A percentile compares a stretch with the other conserved stretches of the same genome.
Evolutionary conservation across 1,284 basidiomycete species (phyloP).

Genomic region (Macrocystidia cucumis): DNA sequence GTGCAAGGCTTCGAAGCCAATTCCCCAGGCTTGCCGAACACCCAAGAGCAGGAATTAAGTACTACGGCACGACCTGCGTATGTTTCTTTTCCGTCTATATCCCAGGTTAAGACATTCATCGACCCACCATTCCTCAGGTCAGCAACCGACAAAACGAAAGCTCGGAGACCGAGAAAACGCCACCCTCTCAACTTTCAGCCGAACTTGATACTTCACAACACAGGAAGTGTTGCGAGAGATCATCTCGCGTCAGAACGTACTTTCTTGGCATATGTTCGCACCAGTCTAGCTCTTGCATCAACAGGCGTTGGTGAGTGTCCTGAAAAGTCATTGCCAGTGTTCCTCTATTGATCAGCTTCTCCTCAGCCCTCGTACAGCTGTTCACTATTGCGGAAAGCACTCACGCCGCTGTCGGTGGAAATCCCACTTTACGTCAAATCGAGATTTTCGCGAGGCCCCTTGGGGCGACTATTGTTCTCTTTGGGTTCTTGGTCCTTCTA

Average conservation of each 20-base stretch:
- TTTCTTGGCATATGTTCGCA: slow-evolving; percentile 20
- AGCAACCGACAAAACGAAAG: too few relatives aligned
- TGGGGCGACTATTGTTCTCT: slow-evolving; percentile 37
- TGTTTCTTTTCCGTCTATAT: too few relatives aligned
- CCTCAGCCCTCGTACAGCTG: slow-evolving; percentile 41
- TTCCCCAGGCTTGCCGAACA: too few relatives aligned
- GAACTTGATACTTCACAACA: slow-evolving; percentile 12
- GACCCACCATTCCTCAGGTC: too few relatives aligned
- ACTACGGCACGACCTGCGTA: too few relatives aligned
- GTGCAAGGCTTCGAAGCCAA: too few relatives aligned
- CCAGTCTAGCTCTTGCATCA: slow-evolving; percentile 17
- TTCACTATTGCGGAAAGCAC: slow-evolving; percentile 35
- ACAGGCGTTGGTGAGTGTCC: slow-evolving; percentile 15
- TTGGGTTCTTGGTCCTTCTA: slow-evolving; percentile 37
- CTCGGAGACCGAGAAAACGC: too few relatives aligned
- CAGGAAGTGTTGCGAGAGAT: slow-evolving; percentile 20
- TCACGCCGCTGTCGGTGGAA: slow-evolving; percentile 3
- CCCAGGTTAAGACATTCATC: too few relatives aligned
- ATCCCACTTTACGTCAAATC: slow-evolving; percentile 2
- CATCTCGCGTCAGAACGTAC: slow-evolving; percentile 21
- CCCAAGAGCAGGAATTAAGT: too few relatives aligned
- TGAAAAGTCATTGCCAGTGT: not conserved
- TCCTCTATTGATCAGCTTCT: too few relatives aligned
- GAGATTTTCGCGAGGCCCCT: slow-evolving; percentile 39
- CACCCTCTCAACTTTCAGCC: too few relatives aligned